phyloP scores from a whole-genome alignment of 345 rosid species.

The Dipteronia dyeriana region DNA sequence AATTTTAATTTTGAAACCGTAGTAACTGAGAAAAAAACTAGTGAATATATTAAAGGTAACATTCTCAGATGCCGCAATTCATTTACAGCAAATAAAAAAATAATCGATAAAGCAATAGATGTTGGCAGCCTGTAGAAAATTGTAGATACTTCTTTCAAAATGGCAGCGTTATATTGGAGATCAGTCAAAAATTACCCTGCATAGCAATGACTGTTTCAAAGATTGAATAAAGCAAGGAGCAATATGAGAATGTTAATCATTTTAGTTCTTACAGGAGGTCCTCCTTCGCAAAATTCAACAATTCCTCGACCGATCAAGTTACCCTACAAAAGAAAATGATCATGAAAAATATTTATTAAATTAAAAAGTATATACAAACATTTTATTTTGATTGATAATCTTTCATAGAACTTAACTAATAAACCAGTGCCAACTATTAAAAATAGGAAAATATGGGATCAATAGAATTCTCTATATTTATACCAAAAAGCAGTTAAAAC shows the following conservation, averaged over 20 bases:
- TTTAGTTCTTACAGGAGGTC: slow-evolving; percentile 65
- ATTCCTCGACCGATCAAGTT: slow-evolving; percentile 71
- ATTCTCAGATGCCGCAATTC: not conserved
- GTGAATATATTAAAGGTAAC: not conserved
- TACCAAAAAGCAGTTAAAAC: not conserved
- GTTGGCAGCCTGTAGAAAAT: not conserved
- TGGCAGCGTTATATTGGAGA: not conserved
- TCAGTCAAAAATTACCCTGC: slow-evolving; percentile 7
- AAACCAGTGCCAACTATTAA: not conserved
- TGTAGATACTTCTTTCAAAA: slow-evolving; percentile 1
- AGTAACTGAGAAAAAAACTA: no score
- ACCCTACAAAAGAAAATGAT: slow-evolving; percentile 47
- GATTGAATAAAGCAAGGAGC: not conserved
- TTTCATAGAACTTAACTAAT: not conserved
- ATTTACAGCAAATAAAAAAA: not conserved
- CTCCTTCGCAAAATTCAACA: slow-evolving; percentile 82
- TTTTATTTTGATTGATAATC: not conserved
- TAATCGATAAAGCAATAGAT: not conserved
- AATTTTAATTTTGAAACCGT: not conserved
- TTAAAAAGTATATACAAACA: not conserved
- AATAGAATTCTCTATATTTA: not conserved
- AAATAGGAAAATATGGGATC: not conserved
- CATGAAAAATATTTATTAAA: slow-evolving; percentile 1
- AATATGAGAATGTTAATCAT: not conserved
- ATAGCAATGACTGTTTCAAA: not conserved